Conservation (phyloP, 805 yeast genomes). For the Zygotorulaspora chibaensis region DNA sequence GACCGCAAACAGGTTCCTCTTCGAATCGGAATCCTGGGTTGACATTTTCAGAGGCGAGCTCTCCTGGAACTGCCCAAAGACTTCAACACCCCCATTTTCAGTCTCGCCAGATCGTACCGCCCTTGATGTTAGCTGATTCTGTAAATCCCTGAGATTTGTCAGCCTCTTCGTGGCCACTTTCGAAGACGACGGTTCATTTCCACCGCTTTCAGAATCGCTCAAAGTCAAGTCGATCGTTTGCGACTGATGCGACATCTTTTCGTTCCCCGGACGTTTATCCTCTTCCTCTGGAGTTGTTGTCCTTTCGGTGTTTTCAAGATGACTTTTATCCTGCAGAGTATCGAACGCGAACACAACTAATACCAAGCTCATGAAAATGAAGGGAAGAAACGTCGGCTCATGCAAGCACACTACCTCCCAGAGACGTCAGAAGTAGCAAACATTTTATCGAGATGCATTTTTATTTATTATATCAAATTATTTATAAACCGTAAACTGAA, state of each 20-base stretch:
- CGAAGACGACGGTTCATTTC: neutral
- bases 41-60: conserved; percentile 8
- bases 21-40: conserved; percentile 1
- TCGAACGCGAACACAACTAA: too few species aligned
- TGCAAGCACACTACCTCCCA: too few species aligned
- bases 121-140: neutral
- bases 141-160: conserved; percentile 1
- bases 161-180: neutral
- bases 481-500: neutral
- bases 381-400: too few species aligned
- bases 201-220: conserved; percentile 5
- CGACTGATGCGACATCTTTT: neutral
- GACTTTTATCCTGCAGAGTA: too few species aligned
- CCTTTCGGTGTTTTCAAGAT: neutral
- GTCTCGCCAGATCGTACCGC: neutral
- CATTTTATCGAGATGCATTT: neutral
- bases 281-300: neutral
- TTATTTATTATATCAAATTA: neutral
- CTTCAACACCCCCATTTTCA: neutral
- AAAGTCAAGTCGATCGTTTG: conserved; percentile 23
- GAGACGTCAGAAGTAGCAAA: neutral
- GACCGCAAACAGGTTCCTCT: neutral
- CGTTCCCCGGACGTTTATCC: neutral
- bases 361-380: too few species aligned
- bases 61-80: neutral